Conservation (phyloP, 1,139 yeast species). For the Geotrichum cucujoidarum region DNA sequence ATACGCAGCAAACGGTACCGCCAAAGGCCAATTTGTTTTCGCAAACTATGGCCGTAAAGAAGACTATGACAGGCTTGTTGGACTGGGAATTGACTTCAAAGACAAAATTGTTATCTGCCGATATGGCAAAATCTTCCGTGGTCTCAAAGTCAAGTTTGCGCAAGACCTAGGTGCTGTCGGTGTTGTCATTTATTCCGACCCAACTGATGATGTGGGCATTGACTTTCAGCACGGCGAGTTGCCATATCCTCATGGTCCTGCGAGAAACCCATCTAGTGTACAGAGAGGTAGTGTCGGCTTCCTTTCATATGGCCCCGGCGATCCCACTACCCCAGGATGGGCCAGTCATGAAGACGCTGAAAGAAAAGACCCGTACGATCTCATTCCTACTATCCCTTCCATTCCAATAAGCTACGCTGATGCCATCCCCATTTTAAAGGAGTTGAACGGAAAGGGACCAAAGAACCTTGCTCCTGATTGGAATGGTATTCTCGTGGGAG, state of each 20-base stretch:
- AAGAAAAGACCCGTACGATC: slow-evolving; percentile 44
- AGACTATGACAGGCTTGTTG: slow-evolving; percentile 47
- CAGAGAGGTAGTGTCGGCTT: slow-evolving; percentile 84
- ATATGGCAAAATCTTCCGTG: slow-evolving; percentile 58
- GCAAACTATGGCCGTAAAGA: slow-evolving; percentile 57
- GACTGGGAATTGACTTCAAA: slow-evolving; percentile 44
- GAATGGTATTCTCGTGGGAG: slow-evolving; percentile 47
- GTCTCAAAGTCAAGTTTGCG: slow-evolving; percentile 63
- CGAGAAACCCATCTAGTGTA: slow-evolving; percentile 62
- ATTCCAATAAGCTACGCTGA: slow-evolving; percentile 59
- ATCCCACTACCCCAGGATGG: slow-evolving; percentile 83
- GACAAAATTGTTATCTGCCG: slow-evolving; percentile 56
- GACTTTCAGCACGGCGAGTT: slow-evolving; percentile 48
- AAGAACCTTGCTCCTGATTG: slow-evolving; percentile 40
- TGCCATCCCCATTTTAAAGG: slow-evolving; percentile 51
- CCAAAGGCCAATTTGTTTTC: slow-evolving; percentile 51
- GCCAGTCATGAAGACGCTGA: slow-evolving; percentile 53
- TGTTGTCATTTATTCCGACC: slow-evolving; percentile 57
- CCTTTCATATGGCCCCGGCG: slow-evolving; percentile 74
- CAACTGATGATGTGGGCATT: slow-evolving; percentile 54
- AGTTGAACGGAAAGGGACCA: slow-evolving; percentile 54
- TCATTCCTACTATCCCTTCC: slow-evolving; percentile 58
- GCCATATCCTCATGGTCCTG: slow-evolving; percentile 63
- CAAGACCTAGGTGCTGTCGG: slow-evolving; percentile 59
- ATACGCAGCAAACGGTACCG: slow-evolving; percentile 62